Conservation (phyloP, 176 grass and related monocot species). For the Carex myosuroides region DNA sequence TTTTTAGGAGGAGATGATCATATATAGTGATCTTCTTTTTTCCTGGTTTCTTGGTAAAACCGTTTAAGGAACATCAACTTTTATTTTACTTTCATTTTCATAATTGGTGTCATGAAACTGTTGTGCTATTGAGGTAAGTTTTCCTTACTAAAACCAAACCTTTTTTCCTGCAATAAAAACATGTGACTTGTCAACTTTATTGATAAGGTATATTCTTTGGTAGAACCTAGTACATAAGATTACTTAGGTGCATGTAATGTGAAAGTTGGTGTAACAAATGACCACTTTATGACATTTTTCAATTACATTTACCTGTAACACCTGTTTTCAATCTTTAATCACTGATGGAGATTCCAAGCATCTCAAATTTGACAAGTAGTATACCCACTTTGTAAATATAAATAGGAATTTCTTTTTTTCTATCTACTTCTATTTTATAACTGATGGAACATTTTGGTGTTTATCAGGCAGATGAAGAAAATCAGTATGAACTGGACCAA, state of each 20-base stretch:
- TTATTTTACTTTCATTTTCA: not conserved
- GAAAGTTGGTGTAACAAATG: not conserved
- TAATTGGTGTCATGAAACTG: conserved; percentile 7
- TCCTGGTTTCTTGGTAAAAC: not conserved
- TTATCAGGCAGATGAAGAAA: conserved; percentile 34
- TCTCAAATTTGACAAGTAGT: not conserved
- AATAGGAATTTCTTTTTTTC: not conserved
- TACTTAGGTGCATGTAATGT: not conserved
- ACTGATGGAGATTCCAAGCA: not conserved
- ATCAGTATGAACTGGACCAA: conserved; percentile 35
- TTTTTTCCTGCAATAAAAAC: not conserved
- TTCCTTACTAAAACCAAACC: conserved; percentile 1
- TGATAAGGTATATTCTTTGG: not conserved
- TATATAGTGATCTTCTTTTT: not conserved
- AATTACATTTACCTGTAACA: not conserved
- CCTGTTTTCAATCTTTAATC: not conserved
- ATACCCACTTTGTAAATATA: not conserved
- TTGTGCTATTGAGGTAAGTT: not conserved
- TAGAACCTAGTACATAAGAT: not conserved
- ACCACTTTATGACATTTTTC: not conserved
- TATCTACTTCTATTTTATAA: not conserved
- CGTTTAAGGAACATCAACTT: conserved; percentile 5
- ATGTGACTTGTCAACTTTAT: conserved; percentile 8
- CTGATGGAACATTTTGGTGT: not conserved
- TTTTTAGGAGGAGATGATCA: not conserved